Evolutionary conservation across 2,329 filamentous ascomycete species (phyloP).

Genomic region (Talaromyces amestolkiae): DNA sequence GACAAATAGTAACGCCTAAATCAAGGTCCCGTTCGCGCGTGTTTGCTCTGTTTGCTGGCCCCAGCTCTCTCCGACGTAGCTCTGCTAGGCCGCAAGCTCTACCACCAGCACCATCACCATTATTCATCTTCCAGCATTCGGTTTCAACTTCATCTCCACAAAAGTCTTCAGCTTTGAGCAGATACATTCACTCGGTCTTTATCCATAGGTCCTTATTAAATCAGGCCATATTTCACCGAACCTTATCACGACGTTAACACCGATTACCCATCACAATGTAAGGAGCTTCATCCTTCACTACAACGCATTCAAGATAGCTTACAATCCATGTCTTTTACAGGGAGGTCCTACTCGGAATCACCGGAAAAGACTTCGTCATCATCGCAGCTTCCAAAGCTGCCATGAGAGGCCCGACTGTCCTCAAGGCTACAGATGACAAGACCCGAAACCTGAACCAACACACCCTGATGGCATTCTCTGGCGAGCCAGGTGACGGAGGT

Average conservation of each 20-base stretch:
- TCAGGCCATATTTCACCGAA: background rate
- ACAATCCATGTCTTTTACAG: slow-evolving; percentile 48
- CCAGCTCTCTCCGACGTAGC: slow-evolving; percentile 28
- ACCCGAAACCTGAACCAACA: slow-evolving; percentile 88
- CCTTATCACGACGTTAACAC: background rate
- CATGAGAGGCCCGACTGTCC: slow-evolving; percentile 94
- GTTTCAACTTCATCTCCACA: background rate
- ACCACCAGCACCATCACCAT: background rate
- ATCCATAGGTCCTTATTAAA: background rate
- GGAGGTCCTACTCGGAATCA: slow-evolving; percentile 98
- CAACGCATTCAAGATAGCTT: background rate
- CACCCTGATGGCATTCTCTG: slow-evolving; percentile 91
- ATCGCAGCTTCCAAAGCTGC: slow-evolving; percentile 96
- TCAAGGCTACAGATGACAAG: slow-evolving; percentile 96
- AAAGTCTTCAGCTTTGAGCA: background rate
- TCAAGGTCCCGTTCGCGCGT: slow-evolving; percentile 27
- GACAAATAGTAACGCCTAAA: slow-evolving; percentile 23
- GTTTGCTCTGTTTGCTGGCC: slow-evolving; percentile 28
- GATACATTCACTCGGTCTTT: background rate
- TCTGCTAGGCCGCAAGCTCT: slow-evolving; percentile 40
- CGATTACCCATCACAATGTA: slow-evolving; percentile 17
- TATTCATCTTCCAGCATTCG: background rate
- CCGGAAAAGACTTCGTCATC: slow-evolving; percentile 98
- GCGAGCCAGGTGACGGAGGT: slow-evolving; percentile 95
- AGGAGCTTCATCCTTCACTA: slow-evolving; percentile 7